Conservation (phyloP, 2,329 filamentous ascomycete genomes). For the Aureobasidium pullulans region DNA sequence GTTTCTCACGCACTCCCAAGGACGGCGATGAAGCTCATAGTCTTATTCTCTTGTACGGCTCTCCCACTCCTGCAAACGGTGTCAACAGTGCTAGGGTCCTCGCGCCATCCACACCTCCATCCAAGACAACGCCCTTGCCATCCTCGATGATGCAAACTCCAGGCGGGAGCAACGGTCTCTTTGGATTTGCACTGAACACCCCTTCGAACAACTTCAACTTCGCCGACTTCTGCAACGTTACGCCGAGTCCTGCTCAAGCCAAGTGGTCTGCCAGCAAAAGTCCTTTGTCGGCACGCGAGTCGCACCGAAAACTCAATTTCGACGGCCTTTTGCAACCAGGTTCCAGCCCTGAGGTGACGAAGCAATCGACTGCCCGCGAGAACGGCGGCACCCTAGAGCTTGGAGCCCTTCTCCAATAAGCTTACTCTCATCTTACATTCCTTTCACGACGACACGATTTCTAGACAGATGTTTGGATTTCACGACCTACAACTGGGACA, state of each 20-base stretch:
- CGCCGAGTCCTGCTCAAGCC: conserved; percentile 86
- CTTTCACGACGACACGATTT: conserved; percentile 12
- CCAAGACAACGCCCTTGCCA: conserved; percentile 53
- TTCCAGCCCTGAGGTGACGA: conserved; percentile 32
- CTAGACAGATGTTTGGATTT: conserved; percentile 6
- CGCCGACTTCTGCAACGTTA: conserved; percentile 94
- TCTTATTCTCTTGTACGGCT: conserved; percentile 79
- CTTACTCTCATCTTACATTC: background rate
- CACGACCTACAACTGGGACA: conserved; percentile 8
- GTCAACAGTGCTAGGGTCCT: conserved; percentile 39
- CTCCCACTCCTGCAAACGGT: conserved; percentile 71
- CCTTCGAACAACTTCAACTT: conserved; percentile 87
- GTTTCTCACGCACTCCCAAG: conserved; percentile 46
- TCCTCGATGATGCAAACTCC: conserved; percentile 89
- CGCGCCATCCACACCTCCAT: conserved; percentile 48
- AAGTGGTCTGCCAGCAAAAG: conserved; percentile 66
- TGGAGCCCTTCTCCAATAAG: conserved; percentile 30
- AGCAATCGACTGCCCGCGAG: conserved; percentile 32
- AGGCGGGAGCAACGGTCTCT: conserved; percentile 53
- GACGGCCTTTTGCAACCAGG: conserved; percentile 60
- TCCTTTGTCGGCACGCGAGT: conserved; percentile 58
- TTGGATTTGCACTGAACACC: conserved; percentile 60
- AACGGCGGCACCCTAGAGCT: conserved; percentile 57
- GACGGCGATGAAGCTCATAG: conserved; percentile 74
- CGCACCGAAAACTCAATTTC: conserved; percentile 74